Conservation (phyloP, 306 rosid species). For the Begonia fuchsioides region DNA sequence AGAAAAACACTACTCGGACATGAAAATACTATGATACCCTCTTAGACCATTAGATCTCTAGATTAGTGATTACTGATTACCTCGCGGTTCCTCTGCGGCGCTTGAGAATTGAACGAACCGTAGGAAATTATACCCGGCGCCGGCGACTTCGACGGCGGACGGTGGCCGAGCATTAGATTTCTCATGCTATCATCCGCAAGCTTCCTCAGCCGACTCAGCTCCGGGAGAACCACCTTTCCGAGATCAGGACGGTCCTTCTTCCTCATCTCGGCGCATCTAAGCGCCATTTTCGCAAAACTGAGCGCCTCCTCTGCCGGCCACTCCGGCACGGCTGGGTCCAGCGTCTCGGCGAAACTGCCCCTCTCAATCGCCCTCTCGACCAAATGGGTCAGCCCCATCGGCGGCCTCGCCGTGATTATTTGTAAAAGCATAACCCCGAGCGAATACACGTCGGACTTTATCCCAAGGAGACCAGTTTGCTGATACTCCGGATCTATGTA, state of each 20-base stretch:
- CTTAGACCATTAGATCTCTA: too few relatives aligned
- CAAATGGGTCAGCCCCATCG: conserved; percentile 69
- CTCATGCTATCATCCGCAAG: conserved; percentile 40
- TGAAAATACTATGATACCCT: too few relatives aligned
- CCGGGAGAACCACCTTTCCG: conserved; percentile 48
- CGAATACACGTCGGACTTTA: conserved; percentile 69
- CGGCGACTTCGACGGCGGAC: neutral
- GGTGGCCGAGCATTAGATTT: conserved; percentile 9
- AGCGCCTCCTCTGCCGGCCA: conserved; percentile 69
- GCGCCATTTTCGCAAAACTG: conserved; percentile 39
- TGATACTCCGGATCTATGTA: conserved; percentile 92
- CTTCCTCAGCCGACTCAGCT: conserved; percentile 44
- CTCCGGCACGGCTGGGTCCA: conserved; percentile 53
- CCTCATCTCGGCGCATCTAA: conserved; percentile 70
- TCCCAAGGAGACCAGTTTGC: conserved; percentile 74
- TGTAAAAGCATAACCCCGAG: conserved; percentile 73
- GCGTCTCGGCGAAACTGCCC: conserved; percentile 47
- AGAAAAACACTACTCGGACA: too few relatives aligned
- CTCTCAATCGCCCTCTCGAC: conserved; percentile 43
- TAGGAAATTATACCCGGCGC: too few relatives aligned
- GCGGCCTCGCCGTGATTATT: conserved; percentile 49
- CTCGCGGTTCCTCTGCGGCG: too few relatives aligned
- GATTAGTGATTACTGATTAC: too few relatives aligned
- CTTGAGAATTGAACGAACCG: too few relatives aligned
- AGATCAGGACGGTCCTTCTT: conserved; percentile 76